These are phyloP conservation scores for Biscogniauxia marginata DNA, from an alignment of 2,329 filamentous ascomycete genomes.

Conservation along the genomic window DNA sequence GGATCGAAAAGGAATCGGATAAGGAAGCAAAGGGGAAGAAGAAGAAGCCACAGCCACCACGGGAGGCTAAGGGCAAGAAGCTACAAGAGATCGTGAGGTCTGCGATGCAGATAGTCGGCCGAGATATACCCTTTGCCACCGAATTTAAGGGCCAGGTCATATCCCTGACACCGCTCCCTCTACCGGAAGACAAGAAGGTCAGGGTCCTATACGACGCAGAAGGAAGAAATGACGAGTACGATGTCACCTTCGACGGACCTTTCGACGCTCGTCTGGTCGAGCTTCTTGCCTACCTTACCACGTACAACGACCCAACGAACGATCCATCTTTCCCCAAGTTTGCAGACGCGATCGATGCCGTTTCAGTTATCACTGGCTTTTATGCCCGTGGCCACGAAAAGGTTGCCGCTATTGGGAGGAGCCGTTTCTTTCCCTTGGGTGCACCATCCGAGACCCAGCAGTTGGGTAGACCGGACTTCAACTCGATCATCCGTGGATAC, in stretches of 20 bases:
- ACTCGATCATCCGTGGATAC: slow-evolving; percentile 50
- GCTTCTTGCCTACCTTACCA: slow-evolving; percentile 43
- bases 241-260: slow-evolving; percentile 43
- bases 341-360: slow-evolving; percentile 46
- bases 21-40: slow-evolving; percentile 14
- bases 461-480: slow-evolving; percentile 31
- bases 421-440: slow-evolving; percentile 48
- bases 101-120: slow-evolving; percentile 42
- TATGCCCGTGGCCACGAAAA: slow-evolving; percentile 37
- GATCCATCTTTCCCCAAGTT: slow-evolving; percentile 48
- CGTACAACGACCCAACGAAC: slow-evolving; percentile 30
- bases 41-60: slow-evolving; percentile 14
- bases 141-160: slow-evolving; percentile 53
- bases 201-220: slow-evolving; percentile 36
- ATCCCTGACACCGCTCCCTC: slow-evolving; percentile 35
- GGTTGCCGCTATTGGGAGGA: slow-evolving; percentile 43
- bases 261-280: slow-evolving; percentile 37
- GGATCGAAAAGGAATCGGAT: slow-evolving; percentile 5
- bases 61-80: slow-evolving; percentile 43
- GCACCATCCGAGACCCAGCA: slow-evolving; percentile 24
- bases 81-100: slow-evolving; percentile 29
- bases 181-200: slow-evolving; percentile 37
- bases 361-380: slow-evolving; percentile 53
- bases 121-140: slow-evolving; percentile 42
- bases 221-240: slow-evolving; percentile 36